Evolutionary conservation across 352 stramenopile species (phyloP), one percentile per base, ranked within the genome.

Genomic region (Pythium folliculosum): DNA sequence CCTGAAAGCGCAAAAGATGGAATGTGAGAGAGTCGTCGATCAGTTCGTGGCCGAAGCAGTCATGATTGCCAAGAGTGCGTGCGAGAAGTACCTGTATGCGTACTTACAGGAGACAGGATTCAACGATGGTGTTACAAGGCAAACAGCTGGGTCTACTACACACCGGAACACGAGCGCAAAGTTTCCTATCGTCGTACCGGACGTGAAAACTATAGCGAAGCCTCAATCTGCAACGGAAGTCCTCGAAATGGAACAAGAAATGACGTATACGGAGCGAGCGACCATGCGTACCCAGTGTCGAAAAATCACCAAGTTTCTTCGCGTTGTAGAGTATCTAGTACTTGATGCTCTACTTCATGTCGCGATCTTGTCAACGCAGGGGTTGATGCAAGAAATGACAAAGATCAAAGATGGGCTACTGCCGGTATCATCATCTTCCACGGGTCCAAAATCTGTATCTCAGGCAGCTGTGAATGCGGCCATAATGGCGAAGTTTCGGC

Each of bases 201-300:
- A 59, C 6, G 12, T 21, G 35, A 72, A 50, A 49, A 12, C 43
- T 43, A 45, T 22, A 13, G 22, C 25, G 56, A 69, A 53, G 43
- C 48, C 21, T 16, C 58, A 56, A 38, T 44, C 63, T 5, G 50
- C 55, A 5, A 49, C 61, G 21, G 68, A 70, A 25, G 56, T 57
- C 7, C 48, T 74, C 10, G 65, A 76, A 21, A 55, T 69, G 5
- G 70, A 81, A 23, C 82, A 77, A 54, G 69, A 72, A n/a, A 98
- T 98, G 89, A 98, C 91, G 4, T 98, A 98, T 70, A 98, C 96
- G n/a, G 94, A 98, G 59, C 82, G 93, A 3, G 92, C 94, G 7
- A 92, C 86, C 0, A 92, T 98, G 76, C 85, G 90, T 16, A 92
- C 85, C 0, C 90, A 98, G 65, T 98, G 94, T 70, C 81, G 89